Evolutionary conservation across 2,329 filamentous ascomycete species (phyloP).

Genomic region (Fusarium nisikadoi): DNA sequence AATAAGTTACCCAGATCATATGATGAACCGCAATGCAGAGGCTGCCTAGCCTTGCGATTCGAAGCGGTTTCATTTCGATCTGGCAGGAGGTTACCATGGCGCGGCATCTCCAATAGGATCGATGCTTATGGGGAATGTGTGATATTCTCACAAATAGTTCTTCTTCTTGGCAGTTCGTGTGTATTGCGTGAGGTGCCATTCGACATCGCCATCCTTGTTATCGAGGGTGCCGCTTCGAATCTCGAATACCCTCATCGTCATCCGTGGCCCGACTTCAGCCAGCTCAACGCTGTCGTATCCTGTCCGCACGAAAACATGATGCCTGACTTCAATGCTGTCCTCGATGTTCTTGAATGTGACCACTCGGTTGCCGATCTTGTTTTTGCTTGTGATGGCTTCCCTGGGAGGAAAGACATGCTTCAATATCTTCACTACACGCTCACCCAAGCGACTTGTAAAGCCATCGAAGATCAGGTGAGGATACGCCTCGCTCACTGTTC

Average conservation of each 20-base stretch:
- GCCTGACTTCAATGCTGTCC: slow-evolving; percentile 89
- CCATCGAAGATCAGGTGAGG: slow-evolving; percentile 96
- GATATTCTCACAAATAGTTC: slow-evolving; percentile 79
- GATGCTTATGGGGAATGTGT: not conserved
- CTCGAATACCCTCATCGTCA: slow-evolving; percentile 98
- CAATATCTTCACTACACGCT: slow-evolving; percentile 86
- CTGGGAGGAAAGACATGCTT: slow-evolving; percentile 95
- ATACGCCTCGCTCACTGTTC: slow-evolving; percentile 91
- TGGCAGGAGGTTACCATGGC: not conserved
- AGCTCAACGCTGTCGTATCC: slow-evolving; percentile 90
- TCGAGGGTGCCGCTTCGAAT: slow-evolving; percentile 91
- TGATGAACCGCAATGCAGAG: not conserved
- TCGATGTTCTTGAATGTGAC: slow-evolving; percentile 96
- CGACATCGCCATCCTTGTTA: slow-evolving; percentile 93
- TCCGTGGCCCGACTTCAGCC: slow-evolving; percentile 89
- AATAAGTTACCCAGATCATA: not conserved
- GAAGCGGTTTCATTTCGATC: not conserved
- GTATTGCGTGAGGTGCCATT: slow-evolving; percentile 97
- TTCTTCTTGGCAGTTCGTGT: slow-evolving; percentile 95
- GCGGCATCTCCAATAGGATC: not conserved
- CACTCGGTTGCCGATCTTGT: slow-evolving; percentile 85
- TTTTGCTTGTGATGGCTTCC: slow-evolving; percentile 75
- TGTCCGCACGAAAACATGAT: slow-evolving; percentile 88
- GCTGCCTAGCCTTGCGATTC: not conserved
- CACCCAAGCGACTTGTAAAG: slow-evolving; percentile 83